phyloP scores from a whole-genome alignment of 257 asterid genomes.

The Solanum sejunctum region DNA sequence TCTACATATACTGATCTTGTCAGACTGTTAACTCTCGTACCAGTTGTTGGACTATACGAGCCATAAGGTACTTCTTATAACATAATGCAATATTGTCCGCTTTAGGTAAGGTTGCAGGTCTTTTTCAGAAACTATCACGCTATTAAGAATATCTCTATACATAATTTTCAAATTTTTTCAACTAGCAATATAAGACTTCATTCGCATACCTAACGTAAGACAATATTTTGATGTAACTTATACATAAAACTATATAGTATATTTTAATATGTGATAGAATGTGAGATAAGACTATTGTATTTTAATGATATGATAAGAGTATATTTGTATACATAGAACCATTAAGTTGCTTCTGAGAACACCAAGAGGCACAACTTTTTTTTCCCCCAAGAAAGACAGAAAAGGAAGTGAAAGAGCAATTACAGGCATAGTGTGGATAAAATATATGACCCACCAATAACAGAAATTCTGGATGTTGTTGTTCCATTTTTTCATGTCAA shows the following conservation, averaged over 20 bases:
- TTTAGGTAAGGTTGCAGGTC: not conserved
- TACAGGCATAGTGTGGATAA: not conserved
- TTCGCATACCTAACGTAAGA: not conserved
- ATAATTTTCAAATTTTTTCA: too few relatives aligned
- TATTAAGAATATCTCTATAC: too few relatives aligned
- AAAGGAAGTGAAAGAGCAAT: not conserved
- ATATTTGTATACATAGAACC: not conserved
- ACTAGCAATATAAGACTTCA: not conserved
- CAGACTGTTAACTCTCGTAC: not conserved
- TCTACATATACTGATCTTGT: not conserved
- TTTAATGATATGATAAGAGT: not conserved
- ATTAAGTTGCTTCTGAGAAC: not conserved
- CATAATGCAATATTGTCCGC: not conserved
- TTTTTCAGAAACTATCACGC: not conserved
- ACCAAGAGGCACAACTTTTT: not conserved
- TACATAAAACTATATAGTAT: not conserved
- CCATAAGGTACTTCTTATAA: not conserved
- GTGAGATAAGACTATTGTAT: not conserved
- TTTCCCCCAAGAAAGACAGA: not conserved
- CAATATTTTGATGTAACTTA: not conserved
- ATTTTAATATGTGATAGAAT: not conserved
- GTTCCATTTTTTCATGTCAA: not conserved
- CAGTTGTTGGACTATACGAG: not conserved
- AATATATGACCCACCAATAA: conserved; percentile 23
- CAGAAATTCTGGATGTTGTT: conserved; percentile 30